These are phyloP conservation scores for Stachybotrys echinatus DNA, from an alignment of 2,329 filamentous ascomycete species.

Conservation along the genomic window DNA sequence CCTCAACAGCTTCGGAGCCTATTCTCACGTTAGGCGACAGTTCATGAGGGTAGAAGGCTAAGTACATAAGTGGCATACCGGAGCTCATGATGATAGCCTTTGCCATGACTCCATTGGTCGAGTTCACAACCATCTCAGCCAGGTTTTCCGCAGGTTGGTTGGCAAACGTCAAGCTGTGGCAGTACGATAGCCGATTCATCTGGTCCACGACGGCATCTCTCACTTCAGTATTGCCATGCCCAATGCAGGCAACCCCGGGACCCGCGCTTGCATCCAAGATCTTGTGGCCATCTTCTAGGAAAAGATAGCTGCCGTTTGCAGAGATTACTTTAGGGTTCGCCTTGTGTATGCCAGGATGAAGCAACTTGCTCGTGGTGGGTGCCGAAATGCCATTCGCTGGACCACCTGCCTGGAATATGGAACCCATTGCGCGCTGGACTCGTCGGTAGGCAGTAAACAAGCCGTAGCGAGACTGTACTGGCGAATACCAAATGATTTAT, in stretches of 20 bases:
- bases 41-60: background rate
- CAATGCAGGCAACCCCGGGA: slow-evolving; percentile 53
- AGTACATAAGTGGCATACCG: slow-evolving; percentile 22
- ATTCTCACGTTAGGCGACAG: background rate
- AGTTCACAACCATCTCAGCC: slow-evolving; percentile 17
- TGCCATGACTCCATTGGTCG: slow-evolving; percentile 25
- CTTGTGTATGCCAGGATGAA: background rate
- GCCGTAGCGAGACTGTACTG: background rate
- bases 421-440: background rate
- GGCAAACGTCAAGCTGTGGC: slow-evolving; percentile 19
- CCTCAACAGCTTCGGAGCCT: slow-evolving; percentile 48
- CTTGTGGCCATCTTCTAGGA: slow-evolving; percentile 21
- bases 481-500: background rate
- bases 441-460: background rate
- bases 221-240: slow-evolving; percentile 59
- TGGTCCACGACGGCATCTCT: slow-evolving; percentile 54
- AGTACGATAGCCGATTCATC: slow-evolving; percentile 48
- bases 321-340: slow-evolving; percentile 27
- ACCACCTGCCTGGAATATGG: background rate
- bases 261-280: slow-evolving; percentile 70
- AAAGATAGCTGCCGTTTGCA: slow-evolving; percentile 32
- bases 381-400: background rate
- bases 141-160: slow-evolving; percentile 13
- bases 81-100: slow-evolving; percentile 28
- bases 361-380: background rate